Evolutionary conservation across 2,329 filamentous ascomycete species (phyloP).

Genomic region (Exophiala mesophila): DNA sequence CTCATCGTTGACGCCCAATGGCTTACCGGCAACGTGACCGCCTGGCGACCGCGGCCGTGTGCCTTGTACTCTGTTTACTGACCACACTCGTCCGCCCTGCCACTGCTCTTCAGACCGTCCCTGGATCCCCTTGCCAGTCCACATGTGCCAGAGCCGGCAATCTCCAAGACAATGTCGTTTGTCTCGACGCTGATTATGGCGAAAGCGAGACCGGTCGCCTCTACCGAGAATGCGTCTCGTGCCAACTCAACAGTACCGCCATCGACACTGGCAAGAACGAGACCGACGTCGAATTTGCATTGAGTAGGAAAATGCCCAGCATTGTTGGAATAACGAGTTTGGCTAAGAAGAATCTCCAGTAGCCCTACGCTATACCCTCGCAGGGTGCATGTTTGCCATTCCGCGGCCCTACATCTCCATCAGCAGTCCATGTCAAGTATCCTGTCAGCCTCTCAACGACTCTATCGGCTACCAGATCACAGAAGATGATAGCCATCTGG

Average conservation of each 20-base stretch:
- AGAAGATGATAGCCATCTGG: slow-evolving; percentile 27
- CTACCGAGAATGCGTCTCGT: slow-evolving; percentile 40
- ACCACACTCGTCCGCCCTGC: slow-evolving; percentile 14
- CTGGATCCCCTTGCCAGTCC: slow-evolving; percentile 24
- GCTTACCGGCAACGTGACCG: slow-evolving; percentile 22
- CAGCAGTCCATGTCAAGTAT: slow-evolving; percentile 42
- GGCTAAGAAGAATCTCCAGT: slow-evolving; percentile 31
- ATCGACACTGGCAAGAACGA: slow-evolving; percentile 32
- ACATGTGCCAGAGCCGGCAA: slow-evolving; percentile 27
- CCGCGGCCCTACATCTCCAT: slow-evolving; percentile 34
- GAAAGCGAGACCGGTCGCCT: slow-evolving; percentile 31
- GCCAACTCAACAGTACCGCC: slow-evolving; percentile 38
- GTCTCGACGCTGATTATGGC: slow-evolving; percentile 36
- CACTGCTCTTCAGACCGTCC: slow-evolving; percentile 20
- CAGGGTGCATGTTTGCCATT: slow-evolving; percentile 40
- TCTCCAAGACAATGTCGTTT: slow-evolving; percentile 39
- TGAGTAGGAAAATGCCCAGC: slow-evolving; percentile 35
- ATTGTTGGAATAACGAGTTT: slow-evolving; percentile 1
- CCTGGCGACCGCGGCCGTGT: slow-evolving; percentile 18
- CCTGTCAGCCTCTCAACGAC: slow-evolving; percentile 33
- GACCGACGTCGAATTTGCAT: slow-evolving; percentile 42
- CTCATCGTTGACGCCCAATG: slow-evolving; percentile 20
- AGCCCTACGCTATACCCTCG: slow-evolving; percentile 43
- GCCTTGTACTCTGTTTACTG: slow-evolving; percentile 13
- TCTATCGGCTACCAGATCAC: slow-evolving; percentile 30